phyloP scores from a whole-genome alignment of 2,329 filamentous ascomycete species.

The Pseudogymnoascus sp. region DNA sequence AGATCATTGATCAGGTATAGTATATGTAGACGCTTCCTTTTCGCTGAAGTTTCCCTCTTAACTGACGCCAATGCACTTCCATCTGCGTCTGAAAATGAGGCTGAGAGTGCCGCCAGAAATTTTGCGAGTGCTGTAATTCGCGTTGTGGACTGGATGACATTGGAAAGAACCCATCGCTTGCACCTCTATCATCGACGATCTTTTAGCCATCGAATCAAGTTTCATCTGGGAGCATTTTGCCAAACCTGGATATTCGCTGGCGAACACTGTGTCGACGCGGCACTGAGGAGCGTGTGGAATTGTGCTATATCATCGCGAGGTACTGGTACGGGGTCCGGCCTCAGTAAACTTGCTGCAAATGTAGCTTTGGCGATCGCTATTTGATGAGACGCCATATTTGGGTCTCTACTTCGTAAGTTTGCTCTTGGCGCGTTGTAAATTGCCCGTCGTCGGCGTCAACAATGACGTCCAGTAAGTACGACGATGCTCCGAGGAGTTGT shows the following conservation, averaged over 20 bases:
- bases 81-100: slow-evolving; percentile 17
- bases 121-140: slow-evolving; percentile 63
- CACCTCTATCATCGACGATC: slow-evolving; percentile 57
- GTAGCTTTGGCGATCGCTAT: slow-evolving; percentile 71
- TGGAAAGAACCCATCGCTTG: slow-evolving; percentile 74
- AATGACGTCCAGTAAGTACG: not conserved
- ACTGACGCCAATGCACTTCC: slow-evolving; percentile 20
- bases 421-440: not conserved
- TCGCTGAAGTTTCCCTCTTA: slow-evolving; percentile 46
- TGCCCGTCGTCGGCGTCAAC: not conserved
- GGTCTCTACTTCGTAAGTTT: not conserved
- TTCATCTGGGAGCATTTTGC: slow-evolving; percentile 27
- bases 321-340: slow-evolving; percentile 63
- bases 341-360: slow-evolving; percentile 65
- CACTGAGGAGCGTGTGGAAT: slow-evolving; percentile 59
- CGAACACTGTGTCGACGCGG: slow-evolving; percentile 63
- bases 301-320: slow-evolving; percentile 60
- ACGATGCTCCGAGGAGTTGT: not conserved
- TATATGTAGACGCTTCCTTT: slow-evolving; percentile 64
- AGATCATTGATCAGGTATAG: slow-evolving; percentile 74
- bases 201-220: slow-evolving; percentile 31
- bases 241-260: slow-evolving; percentile 81
- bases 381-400: slow-evolving; percentile 56
- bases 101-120: slow-evolving; percentile 52
- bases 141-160: slow-evolving; percentile 59